phyloP scores from a whole-genome alignment of 352 stramenopile genomes.

The Pilasporangium apinafurcum region DNA sequence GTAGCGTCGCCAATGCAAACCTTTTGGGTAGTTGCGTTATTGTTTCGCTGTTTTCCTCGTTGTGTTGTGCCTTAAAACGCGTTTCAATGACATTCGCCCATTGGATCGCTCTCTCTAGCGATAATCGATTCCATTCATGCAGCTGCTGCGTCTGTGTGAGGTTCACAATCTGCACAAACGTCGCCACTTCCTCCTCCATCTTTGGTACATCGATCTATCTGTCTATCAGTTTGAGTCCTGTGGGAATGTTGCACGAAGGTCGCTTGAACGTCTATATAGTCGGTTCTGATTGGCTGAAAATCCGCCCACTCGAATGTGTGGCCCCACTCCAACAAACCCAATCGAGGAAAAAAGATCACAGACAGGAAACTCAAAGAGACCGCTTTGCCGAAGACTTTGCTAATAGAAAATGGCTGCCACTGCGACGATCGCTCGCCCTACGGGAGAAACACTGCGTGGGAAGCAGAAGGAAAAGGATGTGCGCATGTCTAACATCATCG shows the following conservation, averaged over 20 bases:
- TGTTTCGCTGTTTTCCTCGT: slow-evolving; percentile 13
- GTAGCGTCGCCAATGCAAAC: slow-evolving; percentile 30
- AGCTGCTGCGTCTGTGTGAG: slow-evolving; percentile 39
- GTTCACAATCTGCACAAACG: slow-evolving; percentile 43
- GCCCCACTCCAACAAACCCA: slow-evolving; percentile 1
- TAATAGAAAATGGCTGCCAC: slow-evolving; percentile 21
- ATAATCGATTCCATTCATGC: slow-evolving; percentile 46
- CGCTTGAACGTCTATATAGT: too few species aligned
- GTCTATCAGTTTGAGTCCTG: neutral
- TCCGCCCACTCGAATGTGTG: slow-evolving; percentile 13
- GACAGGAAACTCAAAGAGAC: neutral
- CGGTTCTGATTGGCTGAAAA: slow-evolving; percentile 4
- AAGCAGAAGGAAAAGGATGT: slow-evolving; percentile 98
- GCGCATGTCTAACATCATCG: slow-evolving; percentile 97
- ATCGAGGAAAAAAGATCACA: neutral
- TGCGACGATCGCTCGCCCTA: slow-evolving; percentile 52
- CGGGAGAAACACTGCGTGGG: slow-evolving; percentile 73
- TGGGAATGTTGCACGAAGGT: too few species aligned
- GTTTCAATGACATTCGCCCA: slow-evolving; percentile 32
- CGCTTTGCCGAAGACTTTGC: too few species aligned
- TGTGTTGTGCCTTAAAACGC: too few species aligned
- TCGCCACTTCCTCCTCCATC: slow-evolving; percentile 14
- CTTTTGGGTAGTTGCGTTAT: slow-evolving; percentile 13
- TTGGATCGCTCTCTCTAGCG: slow-evolving; percentile 28
- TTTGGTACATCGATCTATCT: neutral